A percentile compares a stretch with the other conserved stretches of the same genome.
These are phyloP conservation scores for Thraustochytrium striatum DNA, from an alignment of 352 stramenopile genomes.

Conservation along the genomic window DNA sequence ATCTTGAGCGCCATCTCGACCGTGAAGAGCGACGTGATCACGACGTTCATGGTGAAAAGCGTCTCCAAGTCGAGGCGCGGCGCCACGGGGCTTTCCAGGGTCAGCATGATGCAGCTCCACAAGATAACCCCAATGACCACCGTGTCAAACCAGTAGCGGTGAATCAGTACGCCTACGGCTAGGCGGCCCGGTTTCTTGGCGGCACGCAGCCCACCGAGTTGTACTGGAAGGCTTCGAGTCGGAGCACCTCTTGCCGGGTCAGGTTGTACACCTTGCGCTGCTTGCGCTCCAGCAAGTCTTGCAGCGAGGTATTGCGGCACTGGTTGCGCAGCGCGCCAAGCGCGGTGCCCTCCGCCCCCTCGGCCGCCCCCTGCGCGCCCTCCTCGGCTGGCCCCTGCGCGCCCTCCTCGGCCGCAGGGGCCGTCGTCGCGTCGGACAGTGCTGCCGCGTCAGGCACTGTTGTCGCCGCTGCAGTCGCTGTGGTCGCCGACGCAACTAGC, in stretches of 20 bases:
- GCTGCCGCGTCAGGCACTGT: too few species aligned
- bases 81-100: neutral
- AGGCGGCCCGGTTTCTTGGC: neutral
- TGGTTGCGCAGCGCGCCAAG: too few species aligned
- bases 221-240: neutral
- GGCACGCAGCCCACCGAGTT: neutral
- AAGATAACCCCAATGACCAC: neutral
- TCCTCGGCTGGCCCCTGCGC: too few species aligned
- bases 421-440: too few species aligned
- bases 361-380: too few species aligned
- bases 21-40: neutral
- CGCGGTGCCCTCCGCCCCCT: too few species aligned
- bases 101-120: constrained; percentile 15
- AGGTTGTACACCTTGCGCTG: constrained; percentile 5
- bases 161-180: neutral
- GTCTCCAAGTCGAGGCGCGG: constrained; percentile 59
- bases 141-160: neutral
- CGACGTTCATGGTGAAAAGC: constrained; percentile 63
- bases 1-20: constrained; percentile 69
- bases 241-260: neutral
- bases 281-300: neutral
- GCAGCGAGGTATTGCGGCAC: too few species aligned
- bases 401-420: too few species aligned
- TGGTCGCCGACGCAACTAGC: too few species aligned
- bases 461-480: too few species aligned